phyloP scores from a whole-genome alignment of 1,284 basidiomycete species.

The Sporisorium iseilematis-ciliati region DNA sequence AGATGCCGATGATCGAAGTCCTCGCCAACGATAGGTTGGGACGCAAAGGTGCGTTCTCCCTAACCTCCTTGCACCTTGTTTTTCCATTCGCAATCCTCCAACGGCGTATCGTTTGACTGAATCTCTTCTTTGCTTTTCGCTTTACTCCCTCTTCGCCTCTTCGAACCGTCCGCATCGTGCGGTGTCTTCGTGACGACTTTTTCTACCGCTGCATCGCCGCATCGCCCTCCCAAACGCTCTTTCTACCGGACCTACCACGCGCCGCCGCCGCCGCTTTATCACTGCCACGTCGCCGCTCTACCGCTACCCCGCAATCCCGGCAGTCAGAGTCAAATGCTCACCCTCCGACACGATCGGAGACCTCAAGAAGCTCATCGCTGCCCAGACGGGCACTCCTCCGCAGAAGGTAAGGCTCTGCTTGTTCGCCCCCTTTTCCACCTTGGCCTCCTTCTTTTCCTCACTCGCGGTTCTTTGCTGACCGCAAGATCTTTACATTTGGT shows the following conservation, averaged over 20 bases:
- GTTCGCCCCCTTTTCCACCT: constrained; percentile 4
- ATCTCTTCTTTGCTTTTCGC: neutral
- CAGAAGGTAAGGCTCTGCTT: constrained; percentile 67
- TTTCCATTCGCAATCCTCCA: too few relatives aligned
- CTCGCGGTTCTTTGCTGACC: neutral
- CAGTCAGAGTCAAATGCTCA: constrained; percentile 68
- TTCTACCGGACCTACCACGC: too few relatives aligned
- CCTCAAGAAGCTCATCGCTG: constrained; percentile 94
- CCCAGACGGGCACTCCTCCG: constrained; percentile 89
- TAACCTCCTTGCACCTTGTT: neutral
- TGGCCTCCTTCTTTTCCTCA: neutral
- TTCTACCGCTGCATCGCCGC: neutral
- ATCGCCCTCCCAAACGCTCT: too few relatives aligned
- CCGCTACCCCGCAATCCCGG: too few relatives aligned
- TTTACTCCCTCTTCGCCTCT: neutral
- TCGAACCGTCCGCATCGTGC: too few relatives aligned
- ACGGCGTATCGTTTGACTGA: too few relatives aligned
- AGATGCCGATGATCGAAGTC: constrained; percentile 76
- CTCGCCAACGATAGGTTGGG: constrained; percentile 97
- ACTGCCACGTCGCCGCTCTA: too few relatives aligned
- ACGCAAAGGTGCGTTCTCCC: constrained; percentile 80
- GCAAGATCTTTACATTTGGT: too few relatives aligned
- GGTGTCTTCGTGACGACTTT: neutral
- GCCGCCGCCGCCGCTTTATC: too few relatives aligned
- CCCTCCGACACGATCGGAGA: constrained; percentile 96